Base-by-base conservation (phyloP, 495 filamentous ascomycete genomes). In the Chaetomidium leptoderma region DNA sequence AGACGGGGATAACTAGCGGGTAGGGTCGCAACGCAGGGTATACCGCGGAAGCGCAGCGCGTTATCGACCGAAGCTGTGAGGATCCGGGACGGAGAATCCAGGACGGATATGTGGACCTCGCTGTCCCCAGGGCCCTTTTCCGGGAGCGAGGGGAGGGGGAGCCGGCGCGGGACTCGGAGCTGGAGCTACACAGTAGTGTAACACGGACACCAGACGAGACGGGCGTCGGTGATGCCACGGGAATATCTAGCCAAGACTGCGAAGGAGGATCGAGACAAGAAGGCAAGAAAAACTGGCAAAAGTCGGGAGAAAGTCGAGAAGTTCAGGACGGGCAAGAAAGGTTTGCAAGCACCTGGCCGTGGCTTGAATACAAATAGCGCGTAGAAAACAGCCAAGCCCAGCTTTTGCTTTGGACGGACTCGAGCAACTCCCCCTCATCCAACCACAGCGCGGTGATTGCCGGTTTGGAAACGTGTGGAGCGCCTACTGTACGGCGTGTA, bases 401-500 rank as follows among this genome's bases (percentile, higher is more conserved):
- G 7, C 39, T 14, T 26, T 35, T 33, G 30, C 33, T 56, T 39
- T 17, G 45, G 24, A 42, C n/a, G n/a, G n/a, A n/a, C 36, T 49
- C 40, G 30, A 55, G 17, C 17, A 44, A 21, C 27, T 16, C 26
- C 32, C n/a, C n/a, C n/a, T n/a, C 37, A 40, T 42, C 44, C 53
- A 57, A 43, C 43, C 26, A 42, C 54, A 23, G 54, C n/a, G 13
- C 21, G 49, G 35, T 49, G 54, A 45, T 40, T 57, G 54, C 45
- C n/a, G 2, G 27, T 36, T 48, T 39, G 43, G 44, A 36, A 57
- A 29, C 9, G 1, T 49, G 54, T 57, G 54, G 54, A 49, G 54
- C 35, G 32, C 11, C n/a, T 43, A 11, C 32, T 37, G 54, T 37
- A 46, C 30, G 30, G 53, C 21, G 19, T 26, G 19, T 35, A 40